These are phyloP conservation scores for Vitis hybrid DNA, from an alignment of 177 flowering plant species.

Conservation along the genomic window DNA sequence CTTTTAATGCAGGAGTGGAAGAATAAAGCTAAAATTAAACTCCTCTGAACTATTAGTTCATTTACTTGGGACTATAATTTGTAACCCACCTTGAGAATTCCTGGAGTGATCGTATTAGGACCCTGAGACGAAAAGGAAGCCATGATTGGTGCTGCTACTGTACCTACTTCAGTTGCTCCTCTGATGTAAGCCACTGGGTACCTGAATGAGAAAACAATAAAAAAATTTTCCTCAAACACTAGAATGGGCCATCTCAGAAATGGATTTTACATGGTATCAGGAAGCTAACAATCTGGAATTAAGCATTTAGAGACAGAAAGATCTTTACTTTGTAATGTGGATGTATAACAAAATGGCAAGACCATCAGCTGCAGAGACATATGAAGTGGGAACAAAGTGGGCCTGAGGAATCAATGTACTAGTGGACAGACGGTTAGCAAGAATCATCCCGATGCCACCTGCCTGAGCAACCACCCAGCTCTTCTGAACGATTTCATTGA, in stretches of 20 bases:
- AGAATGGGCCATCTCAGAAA: not conserved
- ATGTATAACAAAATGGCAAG: constrained; percentile 11
- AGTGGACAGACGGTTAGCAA: constrained; percentile 19
- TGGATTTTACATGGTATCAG: not conserved
- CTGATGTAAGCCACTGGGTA: no score
- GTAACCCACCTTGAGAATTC: constrained; percentile 20
- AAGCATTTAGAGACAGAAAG: no score
- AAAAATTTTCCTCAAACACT: no score
- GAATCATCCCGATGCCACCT: constrained; percentile 46
- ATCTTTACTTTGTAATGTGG: constrained; percentile 21
- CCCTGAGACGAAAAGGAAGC: constrained; percentile 8
- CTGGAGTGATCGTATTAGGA: constrained; percentile 24
- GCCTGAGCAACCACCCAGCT: constrained; percentile 22
- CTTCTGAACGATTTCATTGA: constrained; percentile 17
- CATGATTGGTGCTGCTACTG: not conserved
- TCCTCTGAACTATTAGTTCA: no score
- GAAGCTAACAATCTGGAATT: no score
- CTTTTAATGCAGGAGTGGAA: no score
- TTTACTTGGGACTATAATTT: no score
- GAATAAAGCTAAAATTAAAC: no score
- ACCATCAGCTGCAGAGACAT: constrained; percentile 16
- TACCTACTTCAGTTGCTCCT: no score
- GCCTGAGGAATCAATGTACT: no score
- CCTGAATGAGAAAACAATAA: not conserved
- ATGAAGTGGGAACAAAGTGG: no score